phyloP scores from a whole-genome alignment of 441 rosid species.

The Mallotus repandus region DNA sequence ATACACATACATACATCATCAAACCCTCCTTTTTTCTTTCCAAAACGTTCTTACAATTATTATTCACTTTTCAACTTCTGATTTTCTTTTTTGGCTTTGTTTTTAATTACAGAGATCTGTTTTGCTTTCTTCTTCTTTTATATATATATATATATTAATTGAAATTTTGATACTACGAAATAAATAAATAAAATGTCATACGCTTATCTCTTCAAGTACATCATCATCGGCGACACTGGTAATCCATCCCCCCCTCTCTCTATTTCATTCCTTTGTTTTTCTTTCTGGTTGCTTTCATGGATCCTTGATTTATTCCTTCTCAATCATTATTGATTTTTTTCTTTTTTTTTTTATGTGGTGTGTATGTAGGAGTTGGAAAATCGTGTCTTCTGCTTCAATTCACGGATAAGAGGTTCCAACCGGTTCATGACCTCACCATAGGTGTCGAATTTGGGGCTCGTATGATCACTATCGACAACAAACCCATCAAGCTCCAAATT shows the following conservation, averaged over 20 bases:
- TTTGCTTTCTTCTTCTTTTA: too few species aligned
- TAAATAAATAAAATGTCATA: slow-evolving; percentile 55
- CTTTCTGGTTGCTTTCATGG: not conserved
- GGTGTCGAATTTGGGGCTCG: slow-evolving; percentile 97
- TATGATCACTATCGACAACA: slow-evolving; percentile 95
- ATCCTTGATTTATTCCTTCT: not conserved
- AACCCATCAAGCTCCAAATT: slow-evolving; percentile 94
- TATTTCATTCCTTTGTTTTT: not conserved
- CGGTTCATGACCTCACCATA: slow-evolving; percentile 94
- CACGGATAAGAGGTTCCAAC: slow-evolving; percentile 97
- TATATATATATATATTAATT: too few species aligned
- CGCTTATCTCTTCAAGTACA: slow-evolving; percentile 96
- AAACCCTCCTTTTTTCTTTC: too few species aligned
- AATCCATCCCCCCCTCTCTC: not conserved
- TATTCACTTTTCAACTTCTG: too few species aligned
- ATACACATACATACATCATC: too few species aligned
- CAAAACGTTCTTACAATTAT: too few species aligned
- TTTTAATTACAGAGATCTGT: too few species aligned
- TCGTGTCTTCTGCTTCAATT: slow-evolving; percentile 95
- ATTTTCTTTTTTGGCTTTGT: too few species aligned
- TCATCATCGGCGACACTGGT: slow-evolving; percentile 99
- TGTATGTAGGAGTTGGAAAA: slow-evolving; percentile 76
- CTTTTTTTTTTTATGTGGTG: not conserved
- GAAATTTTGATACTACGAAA: too few species aligned
- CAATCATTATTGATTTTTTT: not conserved